Conservation (phyloP, 1,284 basidiomycete genomes). For the Ganoderma sp. region DNA sequence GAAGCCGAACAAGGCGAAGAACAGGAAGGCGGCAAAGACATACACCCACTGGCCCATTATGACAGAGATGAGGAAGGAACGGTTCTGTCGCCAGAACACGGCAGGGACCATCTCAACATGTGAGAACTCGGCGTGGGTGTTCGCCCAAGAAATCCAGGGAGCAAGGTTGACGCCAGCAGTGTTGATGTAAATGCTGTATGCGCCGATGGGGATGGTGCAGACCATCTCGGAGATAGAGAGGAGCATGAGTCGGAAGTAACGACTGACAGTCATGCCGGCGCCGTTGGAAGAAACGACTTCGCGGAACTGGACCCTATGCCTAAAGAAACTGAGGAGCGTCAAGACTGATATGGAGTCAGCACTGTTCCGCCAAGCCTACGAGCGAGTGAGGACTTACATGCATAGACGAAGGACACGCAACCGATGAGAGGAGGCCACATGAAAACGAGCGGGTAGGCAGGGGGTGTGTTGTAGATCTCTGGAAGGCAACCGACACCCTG, state of each 20-base stretch:
- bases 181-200: constrained; percentile 40
- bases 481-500: constrained; percentile 48
- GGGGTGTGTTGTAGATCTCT: constrained; percentile 39
- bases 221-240: constrained; percentile 48
- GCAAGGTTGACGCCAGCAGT: constrained; percentile 33
- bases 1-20: constrained; percentile 36
- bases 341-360: too few relatives aligned
- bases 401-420: constrained; percentile 37
- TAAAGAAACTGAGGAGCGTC: constrained; percentile 36
- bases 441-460: constrained; percentile 44
- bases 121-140: constrained; percentile 57
- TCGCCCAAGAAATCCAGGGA: constrained; percentile 60
- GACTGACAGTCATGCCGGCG: constrained; percentile 40
- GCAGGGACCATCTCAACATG: constrained; percentile 47
- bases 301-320: constrained; percentile 36
- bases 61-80: neutral
- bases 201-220: constrained; percentile 43
- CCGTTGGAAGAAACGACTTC: constrained; percentile 37
- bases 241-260: constrained; percentile 59
- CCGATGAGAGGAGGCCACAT: constrained; percentile 46
- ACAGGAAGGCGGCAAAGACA: constrained; percentile 48
- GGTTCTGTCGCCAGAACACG: constrained; percentile 36
- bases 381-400: too few relatives aligned
- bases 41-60: constrained; percentile 45
- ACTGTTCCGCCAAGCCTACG: too few relatives aligned